Evolutionary conservation across 2,329 filamentous ascomycete genomes (phyloP).

Genomic region (Aspergillus sp.): DNA sequence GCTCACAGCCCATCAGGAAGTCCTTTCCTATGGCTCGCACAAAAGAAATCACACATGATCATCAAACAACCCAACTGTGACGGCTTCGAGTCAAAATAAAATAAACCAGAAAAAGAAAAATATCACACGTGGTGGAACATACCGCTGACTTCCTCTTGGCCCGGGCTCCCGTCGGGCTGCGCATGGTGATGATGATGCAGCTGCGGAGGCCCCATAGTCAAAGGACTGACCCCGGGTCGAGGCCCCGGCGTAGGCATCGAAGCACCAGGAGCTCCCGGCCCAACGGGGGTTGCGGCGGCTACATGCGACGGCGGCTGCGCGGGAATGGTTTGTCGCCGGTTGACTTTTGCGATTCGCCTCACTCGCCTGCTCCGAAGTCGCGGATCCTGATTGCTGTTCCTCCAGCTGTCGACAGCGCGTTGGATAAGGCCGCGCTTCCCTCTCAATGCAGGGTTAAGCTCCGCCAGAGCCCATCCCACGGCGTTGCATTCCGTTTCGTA

Average conservation of each 20-base stretch:
- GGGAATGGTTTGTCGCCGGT: constrained; percentile 65
- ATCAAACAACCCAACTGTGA: constrained; percentile 5
- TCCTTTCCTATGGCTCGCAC: constrained; percentile 1
- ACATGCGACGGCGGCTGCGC: constrained; percentile 55
- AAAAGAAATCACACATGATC: constrained; percentile 9
- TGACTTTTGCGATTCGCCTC: constrained; percentile 92
- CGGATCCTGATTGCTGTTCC: constrained; percentile 96
- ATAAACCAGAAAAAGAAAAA: constrained; percentile 8
- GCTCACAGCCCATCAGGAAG: constrained; percentile 2
- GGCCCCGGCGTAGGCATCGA: constrained; percentile 44
- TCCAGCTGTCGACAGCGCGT: constrained; percentile 94
- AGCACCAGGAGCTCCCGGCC: constrained; percentile 54
- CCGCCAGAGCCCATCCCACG: constrained; percentile 96
- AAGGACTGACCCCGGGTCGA: constrained; percentile 39
- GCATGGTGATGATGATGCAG: constrained; percentile 70
- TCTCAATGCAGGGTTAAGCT: constrained; percentile 80
- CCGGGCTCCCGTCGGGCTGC: constrained; percentile 55
- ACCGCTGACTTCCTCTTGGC: constrained; percentile 74
- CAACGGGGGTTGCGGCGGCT: constrained; percentile 50
- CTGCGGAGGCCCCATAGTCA: constrained; percentile 59
- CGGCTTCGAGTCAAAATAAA: constrained; percentile 1
- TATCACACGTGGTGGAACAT: constrained; percentile 92
- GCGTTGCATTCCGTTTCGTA: constrained; percentile 99
- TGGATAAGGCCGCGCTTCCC: constrained; percentile 95
- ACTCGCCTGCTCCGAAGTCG: constrained; percentile 83